A percentile compares a stretch with the other conserved stretches of the same genome.
Conservation (phyloP, 1,284 basidiomycete genomes). For the Phellopilus nigrolimitatus region DNA sequence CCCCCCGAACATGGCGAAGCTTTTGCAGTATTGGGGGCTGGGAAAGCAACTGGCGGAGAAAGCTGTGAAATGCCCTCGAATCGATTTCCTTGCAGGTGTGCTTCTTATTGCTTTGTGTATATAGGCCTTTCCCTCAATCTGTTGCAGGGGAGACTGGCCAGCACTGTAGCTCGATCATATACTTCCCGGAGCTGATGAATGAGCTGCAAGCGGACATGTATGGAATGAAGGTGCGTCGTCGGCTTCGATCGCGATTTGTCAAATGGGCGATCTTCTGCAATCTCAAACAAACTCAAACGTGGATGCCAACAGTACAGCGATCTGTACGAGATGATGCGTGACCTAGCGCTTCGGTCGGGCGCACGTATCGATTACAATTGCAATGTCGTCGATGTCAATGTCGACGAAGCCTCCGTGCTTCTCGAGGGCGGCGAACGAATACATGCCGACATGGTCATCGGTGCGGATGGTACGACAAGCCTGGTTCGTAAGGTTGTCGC, state of each 20-base stretch:
- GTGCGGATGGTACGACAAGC: conserved; percentile 54
- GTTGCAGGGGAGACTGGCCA: conserved; percentile 11
- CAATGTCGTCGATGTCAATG: conserved; percentile 34
- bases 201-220: conserved; percentile 16
- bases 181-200: conserved; percentile 15
- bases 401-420: conserved; percentile 30
- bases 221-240: conserved; percentile 10
- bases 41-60: conserved; percentile 21
- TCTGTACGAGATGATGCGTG: conserved; percentile 39
- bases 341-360: conserved; percentile 41
- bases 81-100: conserved; percentile 11
- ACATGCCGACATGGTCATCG: conserved; percentile 54
- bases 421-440: conserved; percentile 44
- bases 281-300: background rate
- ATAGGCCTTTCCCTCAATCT: too few species aligned
- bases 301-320: conserved; percentile 40
- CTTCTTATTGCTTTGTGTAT: background rate
- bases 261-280: too few species aligned
- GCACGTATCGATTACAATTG: conserved; percentile 38
- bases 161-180: conserved; percentile 1
- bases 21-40: conserved; percentile 29
- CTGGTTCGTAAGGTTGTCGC: conserved; percentile 30
- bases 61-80: conserved; percentile 5
- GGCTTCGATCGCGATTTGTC: too few species aligned
- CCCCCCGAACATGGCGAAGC: conserved; percentile 28